Percentiles rank a stretch among this genome's conserved stretches.
These are phyloP conservation scores for Stephania yunnanensis DNA, from an alignment of 164 flowering plant genomes.

Conservation along the genomic window DNA sequence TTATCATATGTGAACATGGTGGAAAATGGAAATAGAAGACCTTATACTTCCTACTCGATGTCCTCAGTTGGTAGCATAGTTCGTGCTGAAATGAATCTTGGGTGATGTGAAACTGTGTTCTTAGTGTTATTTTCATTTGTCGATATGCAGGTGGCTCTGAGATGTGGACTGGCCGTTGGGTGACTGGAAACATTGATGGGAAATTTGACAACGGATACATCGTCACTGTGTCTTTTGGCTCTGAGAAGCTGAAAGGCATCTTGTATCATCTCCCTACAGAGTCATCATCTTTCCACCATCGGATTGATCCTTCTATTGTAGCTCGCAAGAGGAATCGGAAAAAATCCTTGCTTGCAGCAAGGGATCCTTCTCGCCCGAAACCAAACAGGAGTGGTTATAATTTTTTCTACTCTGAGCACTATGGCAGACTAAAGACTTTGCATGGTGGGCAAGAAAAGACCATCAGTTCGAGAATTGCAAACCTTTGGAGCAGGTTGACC, in stretches of 20 bases:
- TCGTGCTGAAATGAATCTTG: not conserved
- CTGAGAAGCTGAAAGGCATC: conserved; percentile 64
- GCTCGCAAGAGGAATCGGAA: conserved; percentile 31
- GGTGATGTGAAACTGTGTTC: not conserved
- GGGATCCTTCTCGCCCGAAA: conserved; percentile 54
- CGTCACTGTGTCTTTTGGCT: conserved; percentile 50
- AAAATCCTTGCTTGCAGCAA: conserved; percentile 33
- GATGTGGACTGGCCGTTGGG: conserved; percentile 36
- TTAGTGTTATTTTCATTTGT: not conserved
- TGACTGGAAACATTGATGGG: conserved; percentile 66
- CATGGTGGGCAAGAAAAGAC: conserved; percentile 45
- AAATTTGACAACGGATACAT: conserved; percentile 78
- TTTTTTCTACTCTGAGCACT: conserved; percentile 64
- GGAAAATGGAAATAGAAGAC: not conserved
- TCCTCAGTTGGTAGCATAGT: not conserved
- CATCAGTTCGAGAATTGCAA: conserved; percentile 50
- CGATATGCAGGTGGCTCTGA: conserved; percentile 30
- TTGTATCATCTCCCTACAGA: conserved; percentile 54
- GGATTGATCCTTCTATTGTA: conserved; percentile 18
- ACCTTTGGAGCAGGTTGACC: conserved; percentile 50
- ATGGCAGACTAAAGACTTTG: conserved; percentile 40
- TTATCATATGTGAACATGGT: not conserved
- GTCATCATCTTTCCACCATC: conserved; percentile 20
- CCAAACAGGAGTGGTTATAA: conserved; percentile 59
- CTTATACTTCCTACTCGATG: too few species aligned